Base-by-base conservation (phyloP, 257 asterid species). In the Rhazya stricta region DNA sequence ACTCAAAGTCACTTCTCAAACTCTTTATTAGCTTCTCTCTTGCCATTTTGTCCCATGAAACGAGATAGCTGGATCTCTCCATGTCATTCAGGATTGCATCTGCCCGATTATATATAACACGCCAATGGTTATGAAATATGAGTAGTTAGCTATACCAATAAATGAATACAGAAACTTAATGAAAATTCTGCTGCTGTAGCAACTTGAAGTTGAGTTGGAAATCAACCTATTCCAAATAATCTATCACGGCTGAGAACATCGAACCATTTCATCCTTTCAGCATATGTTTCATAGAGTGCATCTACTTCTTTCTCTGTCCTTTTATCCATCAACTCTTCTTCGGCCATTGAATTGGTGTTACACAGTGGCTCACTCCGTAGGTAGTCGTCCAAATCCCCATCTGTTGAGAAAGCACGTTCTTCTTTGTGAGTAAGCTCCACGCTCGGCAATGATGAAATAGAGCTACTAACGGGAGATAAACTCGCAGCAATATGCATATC, bases 231-330 rank as follows among this genome's bases (percentile, higher is more conserved):
- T 67, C 91, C 92, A 67, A 74, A 78, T 21, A 81, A 70, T 45
- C 88, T 89, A 65, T 89, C 96, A 6, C 68, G 84, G 57, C 79
- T 78, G 50, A 90, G 92, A 60, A 79, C 63, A 65, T 89, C 82
- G 76, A 83, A 89, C 88, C 91, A 89, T 66, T 76, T 84, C 90
- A 89, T 83, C 73, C 87, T 86, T 74, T 88, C 84, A 21, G 73
- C 60, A 48, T 87, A 87, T 67, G 57, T 80, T 3, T 54, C 62
- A 69, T 86, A 83, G 43, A 90, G 81, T 15, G 81, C 53, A 76
- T 80, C 90, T 15, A 37, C 27, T 73, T 77, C 81, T 54, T 81
- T 67, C 45, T 54, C 45, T 21, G 6, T 42, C 23, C 27, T 36
- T 67, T 39, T 71, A 30, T 32, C 73, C 3, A 1, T 23, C 50